phyloP scores from a whole-genome alignment of 1,284 basidiomycete genomes.

The Cryptococcus sp. region DNA sequence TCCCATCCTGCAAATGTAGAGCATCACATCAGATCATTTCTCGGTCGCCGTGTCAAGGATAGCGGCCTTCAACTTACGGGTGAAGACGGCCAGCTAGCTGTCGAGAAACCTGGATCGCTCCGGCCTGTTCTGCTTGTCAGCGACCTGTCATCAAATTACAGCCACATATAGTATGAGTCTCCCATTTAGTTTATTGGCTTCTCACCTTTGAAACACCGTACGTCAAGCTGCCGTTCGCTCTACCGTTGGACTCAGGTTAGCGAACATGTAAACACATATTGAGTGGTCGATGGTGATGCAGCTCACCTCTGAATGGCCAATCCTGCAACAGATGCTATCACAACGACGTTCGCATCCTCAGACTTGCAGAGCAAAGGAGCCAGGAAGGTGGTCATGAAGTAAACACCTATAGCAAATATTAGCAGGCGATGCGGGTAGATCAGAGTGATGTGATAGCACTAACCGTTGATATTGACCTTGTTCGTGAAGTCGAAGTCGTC shows the following conservation, averaged over 20 bases:
- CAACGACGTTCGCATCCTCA: slow-evolving; percentile 26
- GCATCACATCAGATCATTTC: too few species aligned
- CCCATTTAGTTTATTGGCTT: too few species aligned
- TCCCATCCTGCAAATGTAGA: slow-evolving; percentile 31
- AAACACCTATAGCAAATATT: slow-evolving; percentile 20
- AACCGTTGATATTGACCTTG: slow-evolving; percentile 37
- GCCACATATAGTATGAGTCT: not conserved
- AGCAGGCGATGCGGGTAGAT: too few species aligned
- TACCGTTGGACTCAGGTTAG: too few species aligned
- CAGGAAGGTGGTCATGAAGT: slow-evolving; percentile 32
- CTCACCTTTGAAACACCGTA: slow-evolving; percentile 44
- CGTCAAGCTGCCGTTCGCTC: slow-evolving; percentile 22
- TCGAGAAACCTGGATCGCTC: slow-evolving; percentile 25
- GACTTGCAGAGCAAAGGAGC: slow-evolving; percentile 32
- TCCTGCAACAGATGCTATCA: slow-evolving; percentile 34
- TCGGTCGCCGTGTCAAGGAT: too few species aligned
- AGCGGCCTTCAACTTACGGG: slow-evolving; percentile 30
- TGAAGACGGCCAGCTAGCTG: slow-evolving; percentile 27
- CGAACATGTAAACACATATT: too few species aligned
- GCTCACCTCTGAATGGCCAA: slow-evolving; percentile 21
- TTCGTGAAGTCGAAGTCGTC: slow-evolving; percentile 9
- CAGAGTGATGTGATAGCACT: not conserved
- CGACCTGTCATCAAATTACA: not conserved
- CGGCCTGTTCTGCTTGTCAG: too few species aligned
- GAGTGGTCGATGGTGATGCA: too few species aligned